Percentiles rank a stretch among this genome's conserved stretches.
phyloP scores from a whole-genome alignment of 2,329 filamentous ascomycete genomes.

The Arthrobotrys musiformis region DNA sequence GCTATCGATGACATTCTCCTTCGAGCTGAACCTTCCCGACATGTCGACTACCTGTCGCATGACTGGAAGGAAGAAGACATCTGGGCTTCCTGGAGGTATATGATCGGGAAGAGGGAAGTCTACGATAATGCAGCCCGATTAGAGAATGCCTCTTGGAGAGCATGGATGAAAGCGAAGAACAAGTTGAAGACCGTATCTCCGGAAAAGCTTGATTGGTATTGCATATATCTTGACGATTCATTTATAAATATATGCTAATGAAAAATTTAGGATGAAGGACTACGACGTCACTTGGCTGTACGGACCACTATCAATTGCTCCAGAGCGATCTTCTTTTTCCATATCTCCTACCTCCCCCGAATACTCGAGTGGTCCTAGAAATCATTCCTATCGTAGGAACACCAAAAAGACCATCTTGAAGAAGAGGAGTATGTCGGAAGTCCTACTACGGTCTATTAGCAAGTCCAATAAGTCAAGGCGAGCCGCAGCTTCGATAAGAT shows the following conservation, averaged over 20 bases:
- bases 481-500: constrained; percentile 84
- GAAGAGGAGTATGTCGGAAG: constrained; percentile 94
- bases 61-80: constrained; percentile 96
- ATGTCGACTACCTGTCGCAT: constrained; percentile 95
- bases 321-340: constrained; percentile 62
- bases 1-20: constrained; percentile 59
- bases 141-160: constrained; percentile 97
- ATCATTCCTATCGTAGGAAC: constrained; percentile 65
- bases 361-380: constrained; percentile 48
- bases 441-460: constrained; percentile 89
- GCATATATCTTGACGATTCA: constrained; percentile 59
- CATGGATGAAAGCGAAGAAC: constrained; percentile 93
- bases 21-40: constrained; percentile 67
- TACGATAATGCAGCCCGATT: constrained; percentile 84
- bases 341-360: constrained; percentile 64
- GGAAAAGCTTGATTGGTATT: constrained; percentile 91
- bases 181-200: constrained; percentile 87
- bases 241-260: constrained; percentile 16
- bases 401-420: constrained; percentile 91
- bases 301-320: constrained; percentile 83
- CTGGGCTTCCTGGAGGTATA: constrained; percentile 96
- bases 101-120: constrained; percentile 79
- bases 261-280: constrained; percentile 81
- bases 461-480: constrained; percentile 89
- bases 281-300: constrained; percentile 98